Evolutionary conservation across 345 rosid genomes (phyloP), one percentile per base, ranked within the genome.

Genomic region (Combretum micranthum): DNA sequence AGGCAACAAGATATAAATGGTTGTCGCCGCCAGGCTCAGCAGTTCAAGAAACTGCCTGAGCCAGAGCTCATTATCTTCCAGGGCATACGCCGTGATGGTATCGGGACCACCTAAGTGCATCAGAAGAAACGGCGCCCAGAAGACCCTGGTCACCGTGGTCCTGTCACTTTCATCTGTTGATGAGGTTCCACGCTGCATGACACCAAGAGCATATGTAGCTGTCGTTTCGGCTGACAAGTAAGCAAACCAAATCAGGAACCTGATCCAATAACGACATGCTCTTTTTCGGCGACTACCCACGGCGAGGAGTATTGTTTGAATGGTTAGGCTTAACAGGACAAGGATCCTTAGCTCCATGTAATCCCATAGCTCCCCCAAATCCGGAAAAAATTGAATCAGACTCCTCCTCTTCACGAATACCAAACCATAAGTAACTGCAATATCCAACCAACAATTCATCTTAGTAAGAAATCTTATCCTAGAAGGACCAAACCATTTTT

Each of bases 41-140:
- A 78, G 55, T 1, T 32, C 26, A 21, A 77, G 74, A 17, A 62
- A 53, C 4, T 75, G 75, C 43, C 85, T 63, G 14, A 47, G 0
- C 65, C 65, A 62, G 9, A 62, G 57, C 15, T 62, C 46, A 19
- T 62, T 62, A 42, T 62, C 65, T 45, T 62, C 65, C 0, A 55
- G 18, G 44, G 65, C 50, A 26, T 45, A 62, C 11, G 65, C 59
- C 0, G 59, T 62, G 0, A 62, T 62, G 50, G 76, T 65, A 50
- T 74, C 79, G 0, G 77, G 72, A 39, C 79, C 79, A 44, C 82
- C 82, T 5, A 77, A 50, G 62, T 77, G 82, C 46, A 74, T 49
- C 18, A 77, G 69, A 17, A 77, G 64, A 50, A 78, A 72, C 5
- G 80, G 65, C 7, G 69, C 59, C 80, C 83, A 78, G 26, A 75